phyloP scores from a whole-genome alignment of 805 yeast species.

The Zygosaccharomyces rouxii region DNA sequence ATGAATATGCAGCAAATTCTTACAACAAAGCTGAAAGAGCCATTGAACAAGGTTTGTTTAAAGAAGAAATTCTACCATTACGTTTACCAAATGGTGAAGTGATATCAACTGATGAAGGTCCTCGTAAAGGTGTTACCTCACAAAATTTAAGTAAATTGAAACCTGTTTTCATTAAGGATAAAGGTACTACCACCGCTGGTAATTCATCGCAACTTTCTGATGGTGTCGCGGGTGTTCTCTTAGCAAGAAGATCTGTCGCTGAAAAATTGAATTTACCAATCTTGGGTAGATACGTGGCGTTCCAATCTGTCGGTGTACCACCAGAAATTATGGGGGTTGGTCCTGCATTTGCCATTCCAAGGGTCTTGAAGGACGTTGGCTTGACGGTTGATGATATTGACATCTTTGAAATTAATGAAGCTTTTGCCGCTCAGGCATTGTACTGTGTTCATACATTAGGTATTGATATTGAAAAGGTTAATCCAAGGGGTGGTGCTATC shows the following conservation, averaged over 20 bases:
- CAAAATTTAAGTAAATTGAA: constrained; percentile 66
- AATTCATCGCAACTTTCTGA: constrained; percentile 95
- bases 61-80: constrained; percentile 85
- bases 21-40: constrained; percentile 82
- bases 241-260: constrained; percentile 84
- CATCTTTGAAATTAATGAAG: constrained; percentile 89
- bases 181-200: constrained; percentile 89
- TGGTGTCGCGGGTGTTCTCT: constrained; percentile 88
- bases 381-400: constrained; percentile 61
- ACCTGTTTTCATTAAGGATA: constrained; percentile 78
- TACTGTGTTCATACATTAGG: constrained; percentile 64
- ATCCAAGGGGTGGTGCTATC: constrained; percentile 95
- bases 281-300: constrained; percentile 73
- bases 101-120: constrained; percentile 80
- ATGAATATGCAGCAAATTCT: constrained; percentile 82
- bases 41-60: constrained; percentile 64
- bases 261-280: constrained; percentile 65
- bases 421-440: constrained; percentile 92
- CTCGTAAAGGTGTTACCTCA: constrained; percentile 80
- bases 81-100: constrained; percentile 44
- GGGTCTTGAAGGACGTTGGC: constrained; percentile 58
- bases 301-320: constrained; percentile 86
- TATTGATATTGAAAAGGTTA: constrained; percentile 66
- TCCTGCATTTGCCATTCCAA: constrained; percentile 93
- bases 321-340: constrained; percentile 98